phyloP scores from a whole-genome alignment of 139 green algal species.

The Volvox reticuliferus region DNA sequence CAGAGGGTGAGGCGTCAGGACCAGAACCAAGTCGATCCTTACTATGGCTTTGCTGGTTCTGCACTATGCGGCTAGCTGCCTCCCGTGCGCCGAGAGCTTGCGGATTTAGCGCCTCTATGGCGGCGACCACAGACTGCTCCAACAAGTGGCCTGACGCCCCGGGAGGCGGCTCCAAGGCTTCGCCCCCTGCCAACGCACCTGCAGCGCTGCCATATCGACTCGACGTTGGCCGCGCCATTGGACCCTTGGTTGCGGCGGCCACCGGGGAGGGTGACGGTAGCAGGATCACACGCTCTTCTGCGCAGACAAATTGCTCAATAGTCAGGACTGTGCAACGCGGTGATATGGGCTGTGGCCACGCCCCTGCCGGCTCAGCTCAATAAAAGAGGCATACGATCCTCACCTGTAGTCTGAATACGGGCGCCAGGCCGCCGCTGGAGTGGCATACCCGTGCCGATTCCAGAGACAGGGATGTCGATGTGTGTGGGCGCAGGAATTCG shows the following conservation, averaged over 20 bases:
- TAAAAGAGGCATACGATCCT: not conserved
- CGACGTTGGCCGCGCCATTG: not conserved
- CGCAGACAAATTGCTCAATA: no score
- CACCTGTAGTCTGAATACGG: not conserved
- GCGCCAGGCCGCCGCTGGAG: not conserved
- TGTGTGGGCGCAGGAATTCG: not conserved
- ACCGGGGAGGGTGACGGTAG: not conserved
- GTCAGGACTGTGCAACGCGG: no score
- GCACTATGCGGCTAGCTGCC: not conserved
- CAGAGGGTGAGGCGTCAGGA: not conserved
- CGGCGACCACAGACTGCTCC: not conserved
- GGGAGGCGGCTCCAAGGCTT: not conserved
- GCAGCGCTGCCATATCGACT: not conserved
- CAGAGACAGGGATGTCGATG: not conserved
- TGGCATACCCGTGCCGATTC: not conserved
- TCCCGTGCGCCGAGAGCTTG: not conserved
- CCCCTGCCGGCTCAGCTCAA: no score
- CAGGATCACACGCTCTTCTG: conserved; percentile 27
- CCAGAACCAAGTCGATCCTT: not conserved
- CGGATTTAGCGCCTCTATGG: conserved; percentile 36
- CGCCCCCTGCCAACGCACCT: not conserved
- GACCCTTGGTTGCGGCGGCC: no score
- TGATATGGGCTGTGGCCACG: no score
- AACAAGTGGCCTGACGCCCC: not conserved
- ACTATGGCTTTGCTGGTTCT: not conserved